These are phyloP conservation scores for Alternaria viburni DNA, from an alignment of 2,329 filamentous ascomycete genomes.

Conservation along the genomic window DNA sequence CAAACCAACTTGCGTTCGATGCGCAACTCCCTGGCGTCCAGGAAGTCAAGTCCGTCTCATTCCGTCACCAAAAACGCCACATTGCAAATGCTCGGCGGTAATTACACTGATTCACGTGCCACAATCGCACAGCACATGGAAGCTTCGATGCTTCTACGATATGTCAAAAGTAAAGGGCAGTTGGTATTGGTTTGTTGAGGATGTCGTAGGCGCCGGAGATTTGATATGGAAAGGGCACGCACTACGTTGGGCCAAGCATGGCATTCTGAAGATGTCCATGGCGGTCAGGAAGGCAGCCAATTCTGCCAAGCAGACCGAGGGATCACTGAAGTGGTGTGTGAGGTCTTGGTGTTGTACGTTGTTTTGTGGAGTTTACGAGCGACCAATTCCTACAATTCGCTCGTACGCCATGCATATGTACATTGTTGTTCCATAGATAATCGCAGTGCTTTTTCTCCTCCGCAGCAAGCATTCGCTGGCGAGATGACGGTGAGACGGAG, in stretches of 20 bases:
- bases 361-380: background rate
- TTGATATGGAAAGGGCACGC: background rate
- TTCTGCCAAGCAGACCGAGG: background rate
- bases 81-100: background rate
- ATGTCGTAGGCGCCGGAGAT: background rate
- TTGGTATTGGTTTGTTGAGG: background rate
- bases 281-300: background rate
- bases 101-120: background rate
- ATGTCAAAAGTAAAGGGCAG: background rate
- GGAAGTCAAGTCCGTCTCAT: constrained; percentile 1
- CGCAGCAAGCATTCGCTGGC: background rate
- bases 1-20: background rate
- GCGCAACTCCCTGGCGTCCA: constrained; percentile 6
- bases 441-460: background rate
- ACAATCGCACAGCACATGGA: background rate
- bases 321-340: background rate
- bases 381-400: background rate
- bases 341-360: background rate
- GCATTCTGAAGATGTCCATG: background rate
- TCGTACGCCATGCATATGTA: background rate
- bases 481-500: background rate
- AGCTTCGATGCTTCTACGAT: background rate
- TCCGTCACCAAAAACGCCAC: background rate
- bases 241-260: background rate
- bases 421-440: background rate